Evolutionary conservation across 768 basidiomycete genomes (phyloP).

Genomic region (Russula virescens): DNA sequence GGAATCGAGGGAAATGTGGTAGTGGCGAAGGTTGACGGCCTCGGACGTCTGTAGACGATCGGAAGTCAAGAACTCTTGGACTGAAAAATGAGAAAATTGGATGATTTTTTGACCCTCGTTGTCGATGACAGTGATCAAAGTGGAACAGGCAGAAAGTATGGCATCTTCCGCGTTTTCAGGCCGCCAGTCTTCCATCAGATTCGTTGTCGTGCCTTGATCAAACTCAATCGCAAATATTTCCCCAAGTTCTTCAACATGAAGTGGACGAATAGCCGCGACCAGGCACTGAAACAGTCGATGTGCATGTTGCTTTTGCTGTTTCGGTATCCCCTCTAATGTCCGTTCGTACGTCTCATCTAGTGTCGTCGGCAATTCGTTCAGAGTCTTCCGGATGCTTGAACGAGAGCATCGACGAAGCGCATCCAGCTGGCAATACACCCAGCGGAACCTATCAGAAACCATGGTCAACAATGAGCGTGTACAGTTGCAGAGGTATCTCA

Average conservation of each 20-base stretch:
- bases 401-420: not conserved
- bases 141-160: not conserved
- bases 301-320: not conserved
- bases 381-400: not conserved
- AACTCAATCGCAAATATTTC: not conserved
- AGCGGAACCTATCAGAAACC: not conserved
- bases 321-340: not conserved
- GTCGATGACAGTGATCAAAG: not conserved
- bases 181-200: not conserved
- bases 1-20: not conserved
- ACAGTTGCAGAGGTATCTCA: not conserved
- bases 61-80: not conserved
- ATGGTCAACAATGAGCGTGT: not conserved
- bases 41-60: not conserved
- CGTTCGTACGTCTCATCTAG: not conserved
- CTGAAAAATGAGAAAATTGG: not conserved
- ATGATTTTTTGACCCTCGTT: not conserved
- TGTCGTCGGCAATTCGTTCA: not conserved
- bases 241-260: not conserved
- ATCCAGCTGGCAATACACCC: conserved; percentile 1
- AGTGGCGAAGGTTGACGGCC: not conserved
- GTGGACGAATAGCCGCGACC: not conserved
- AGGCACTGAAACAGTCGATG: not conserved
- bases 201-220: not conserved
- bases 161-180: not conserved